Base-by-base conservation (phyloP, 23 red algal species). In the Gracilaria gracilis region DNA sequence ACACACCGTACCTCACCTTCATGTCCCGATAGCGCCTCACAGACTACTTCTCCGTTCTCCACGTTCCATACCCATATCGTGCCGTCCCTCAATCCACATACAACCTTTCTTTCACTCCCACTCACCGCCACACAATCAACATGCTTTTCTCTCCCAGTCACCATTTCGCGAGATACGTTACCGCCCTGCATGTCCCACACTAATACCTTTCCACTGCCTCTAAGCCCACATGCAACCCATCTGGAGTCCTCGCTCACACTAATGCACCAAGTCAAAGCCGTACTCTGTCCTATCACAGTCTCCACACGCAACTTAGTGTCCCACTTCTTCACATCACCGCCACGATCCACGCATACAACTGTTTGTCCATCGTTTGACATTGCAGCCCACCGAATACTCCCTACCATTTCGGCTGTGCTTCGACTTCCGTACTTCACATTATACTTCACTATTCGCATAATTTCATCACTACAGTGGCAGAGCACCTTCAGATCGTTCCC, bases 81-180 rank as follows among this genome's bases (percentile, higher is more conserved):
- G 25, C 77, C 20, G 48, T 58, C 42, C 4, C 42, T 11, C 42
- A 46, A 46, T 4, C 4, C 9, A 24, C 23, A 58, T 25, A 9
- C 77, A 21, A 53, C 38, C 40, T 9, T 36, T 49, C 40, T 51
- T 29, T 15, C 77, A 46, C 4, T 51, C 34, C 21, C 19, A n/a
- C 49, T 81, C 44, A 81, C n/a, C 17, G 31, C 77, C 6, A 81
- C 49, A 54, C 49, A 81, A n/a, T 34, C 13, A 9, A 59, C 77
- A 33, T n/a, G n/a, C n/a, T n/a, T n/a, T n/a, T n/a, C n/a, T n/a
- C n/a, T n/a, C 7, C 17, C 16, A 9, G 51, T 55, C 1, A 55
- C 14, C 11, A 55, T 6, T 55, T 55, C 51, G 17, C 11, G 14
- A 55, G 51, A 15, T 15, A 19, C 17, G 17, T 55, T 48, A 67